Evolutionary conservation across 257 asterid genomes (phyloP).

Genomic region (Nemophila menziesii): DNA sequence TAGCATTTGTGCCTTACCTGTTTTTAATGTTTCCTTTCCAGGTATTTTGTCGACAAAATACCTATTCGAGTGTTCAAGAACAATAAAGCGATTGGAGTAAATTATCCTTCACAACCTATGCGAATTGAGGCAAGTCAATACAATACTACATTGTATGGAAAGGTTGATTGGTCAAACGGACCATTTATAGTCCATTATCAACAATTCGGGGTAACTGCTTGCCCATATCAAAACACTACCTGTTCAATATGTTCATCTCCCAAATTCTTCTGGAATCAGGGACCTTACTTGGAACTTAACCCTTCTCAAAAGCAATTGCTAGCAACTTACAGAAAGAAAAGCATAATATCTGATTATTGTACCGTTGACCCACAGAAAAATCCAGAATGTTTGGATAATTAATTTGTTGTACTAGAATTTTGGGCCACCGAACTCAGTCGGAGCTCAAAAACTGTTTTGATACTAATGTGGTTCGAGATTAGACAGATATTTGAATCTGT

Average conservation of each 20-base stretch:
- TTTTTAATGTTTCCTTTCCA: background rate
- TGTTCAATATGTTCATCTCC: conserved; percentile 4
- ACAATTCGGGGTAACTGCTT: conserved; percentile 22
- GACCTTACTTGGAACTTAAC: conserved; percentile 7
- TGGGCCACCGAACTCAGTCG: too few species aligned
- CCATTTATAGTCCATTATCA: conserved; percentile 29
- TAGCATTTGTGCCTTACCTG: too few species aligned
- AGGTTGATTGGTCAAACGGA: conserved; percentile 31
- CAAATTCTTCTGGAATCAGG: conserved; percentile 20
- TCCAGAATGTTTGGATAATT: conserved; percentile 33
- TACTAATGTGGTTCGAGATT: too few species aligned
- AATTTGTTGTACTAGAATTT: too few species aligned
- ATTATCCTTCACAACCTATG: conserved; percentile 25
- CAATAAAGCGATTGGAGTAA: conserved; percentile 12
- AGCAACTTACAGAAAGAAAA: background rate
- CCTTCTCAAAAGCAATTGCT: conserved; percentile 10
- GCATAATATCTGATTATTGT: conserved; percentile 37
- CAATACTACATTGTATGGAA: conserved; percentile 35
- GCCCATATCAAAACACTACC: conserved; percentile 5
- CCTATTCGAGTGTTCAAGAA: conserved; percentile 49
- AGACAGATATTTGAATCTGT: too few species aligned
- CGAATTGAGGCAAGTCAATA: conserved; percentile 43
- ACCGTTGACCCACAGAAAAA: conserved; percentile 1
- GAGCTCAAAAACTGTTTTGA: too few species aligned
- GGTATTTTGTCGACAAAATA: conserved; percentile 26